phyloP scores from a whole-genome alignment of 2,329 filamentous ascomycete species.

The Phoma sp. region DNA sequence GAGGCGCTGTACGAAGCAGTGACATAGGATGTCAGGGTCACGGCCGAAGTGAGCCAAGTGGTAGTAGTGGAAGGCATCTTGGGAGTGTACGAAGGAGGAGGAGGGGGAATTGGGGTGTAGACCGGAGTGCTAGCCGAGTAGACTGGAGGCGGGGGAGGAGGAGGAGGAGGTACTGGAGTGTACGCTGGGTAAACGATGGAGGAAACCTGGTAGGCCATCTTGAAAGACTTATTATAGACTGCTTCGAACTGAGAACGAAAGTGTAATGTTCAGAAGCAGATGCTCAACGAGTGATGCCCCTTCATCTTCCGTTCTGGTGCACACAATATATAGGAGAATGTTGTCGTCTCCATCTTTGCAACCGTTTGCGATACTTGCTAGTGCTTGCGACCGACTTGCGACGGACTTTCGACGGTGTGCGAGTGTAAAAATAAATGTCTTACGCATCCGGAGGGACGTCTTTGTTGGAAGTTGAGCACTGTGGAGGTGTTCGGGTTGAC shows the following conservation, averaged over 20 bases:
- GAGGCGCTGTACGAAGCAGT: slow-evolving; percentile 13
- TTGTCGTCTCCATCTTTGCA: not conserved
- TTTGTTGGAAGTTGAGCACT: slow-evolving; percentile 15
- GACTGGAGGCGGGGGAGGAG: not conserved
- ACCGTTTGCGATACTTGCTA: slow-evolving; percentile 16
- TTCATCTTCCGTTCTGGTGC: slow-evolving; percentile 2
- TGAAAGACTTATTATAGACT: slow-evolving; percentile 9
- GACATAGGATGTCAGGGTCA: slow-evolving; percentile 14
- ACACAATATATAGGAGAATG: slow-evolving; percentile 14
- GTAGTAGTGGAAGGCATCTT: slow-evolving; percentile 12
- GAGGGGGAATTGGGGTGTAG: too few species aligned
- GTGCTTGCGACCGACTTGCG: slow-evolving; percentile 4
- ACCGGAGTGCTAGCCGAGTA: too few species aligned
- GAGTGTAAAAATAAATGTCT: slow-evolving; percentile 10
- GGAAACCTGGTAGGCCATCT: slow-evolving; percentile 18
- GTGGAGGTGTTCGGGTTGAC: slow-evolving; percentile 6
- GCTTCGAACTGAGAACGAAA: slow-evolving; percentile 14
- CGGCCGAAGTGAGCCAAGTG: slow-evolving; percentile 11
- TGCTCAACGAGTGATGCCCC: slow-evolving; percentile 12
- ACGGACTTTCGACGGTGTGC: not conserved
- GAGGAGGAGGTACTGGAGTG: slow-evolving; percentile 10
- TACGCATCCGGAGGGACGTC: slow-evolving; percentile 14
- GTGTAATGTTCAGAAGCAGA: slow-evolving; percentile 8
- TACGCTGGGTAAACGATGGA: slow-evolving; percentile 13
- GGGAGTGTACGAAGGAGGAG: not conserved